Evolutionary conservation across 225 moss, liverwort and hornwort species (phyloP).

Genomic region (Rhytidiadelphus loreus): DNA sequence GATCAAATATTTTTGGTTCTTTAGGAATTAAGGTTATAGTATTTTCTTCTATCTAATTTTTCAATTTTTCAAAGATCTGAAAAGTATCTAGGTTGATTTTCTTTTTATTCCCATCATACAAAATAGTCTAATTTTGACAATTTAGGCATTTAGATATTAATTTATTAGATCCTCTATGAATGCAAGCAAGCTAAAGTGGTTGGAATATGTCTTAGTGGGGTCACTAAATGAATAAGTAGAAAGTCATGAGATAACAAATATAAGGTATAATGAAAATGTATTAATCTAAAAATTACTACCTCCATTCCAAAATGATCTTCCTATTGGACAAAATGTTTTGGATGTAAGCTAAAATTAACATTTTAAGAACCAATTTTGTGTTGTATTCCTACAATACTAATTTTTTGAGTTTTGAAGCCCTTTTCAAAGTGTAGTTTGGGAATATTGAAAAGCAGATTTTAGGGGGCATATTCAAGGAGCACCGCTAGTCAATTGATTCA

Average conservation of each 20-base stretch:
- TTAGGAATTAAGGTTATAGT: not conserved
- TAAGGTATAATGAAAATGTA: not conserved
- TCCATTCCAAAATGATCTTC: no score
- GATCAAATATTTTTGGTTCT: not conserved
- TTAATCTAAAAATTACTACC: not conserved
- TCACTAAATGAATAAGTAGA: not conserved
- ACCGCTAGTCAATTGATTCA: no score
- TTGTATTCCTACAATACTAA: no score
- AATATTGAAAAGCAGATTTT: no score
- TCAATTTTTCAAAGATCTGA: not conserved
- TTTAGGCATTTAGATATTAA: not conserved
- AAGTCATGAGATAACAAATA: not conserved
- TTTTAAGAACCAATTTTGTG: no score
- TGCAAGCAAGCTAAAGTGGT: not conserved
- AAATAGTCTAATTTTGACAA: not conserved
- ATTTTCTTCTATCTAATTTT: not conserved
- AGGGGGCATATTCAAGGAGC: no score
- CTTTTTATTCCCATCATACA: not conserved
- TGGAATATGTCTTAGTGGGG: not conserved
- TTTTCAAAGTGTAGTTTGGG: no score
- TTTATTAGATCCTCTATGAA: not conserved
- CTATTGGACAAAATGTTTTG: no score
- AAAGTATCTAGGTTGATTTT: not conserved
- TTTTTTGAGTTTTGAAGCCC: no score
- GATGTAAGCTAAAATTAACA: no score